phyloP scores from a whole-genome alignment of 495 filamentous ascomycete genomes.

The Poronia punctata region DNA sequence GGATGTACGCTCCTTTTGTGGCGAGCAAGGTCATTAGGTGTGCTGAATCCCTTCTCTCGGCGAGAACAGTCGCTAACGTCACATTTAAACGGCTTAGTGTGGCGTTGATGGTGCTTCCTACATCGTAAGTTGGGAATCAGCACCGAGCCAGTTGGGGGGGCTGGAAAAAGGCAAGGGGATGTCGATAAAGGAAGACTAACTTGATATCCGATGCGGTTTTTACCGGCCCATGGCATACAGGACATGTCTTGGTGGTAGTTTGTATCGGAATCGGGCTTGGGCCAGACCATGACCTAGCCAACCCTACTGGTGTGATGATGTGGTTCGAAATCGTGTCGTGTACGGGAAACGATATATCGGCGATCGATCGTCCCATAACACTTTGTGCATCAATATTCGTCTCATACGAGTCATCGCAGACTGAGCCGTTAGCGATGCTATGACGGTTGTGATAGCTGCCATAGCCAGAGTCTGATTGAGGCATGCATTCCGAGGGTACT shows the following conservation, averaged over 20 bases:
- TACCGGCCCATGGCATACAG: slow-evolving; percentile 25
- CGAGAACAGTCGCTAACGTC: slow-evolving; percentile 51
- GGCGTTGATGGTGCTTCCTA: slow-evolving; percentile 78
- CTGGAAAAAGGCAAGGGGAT: background rate
- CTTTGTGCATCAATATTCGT: slow-evolving; percentile 32
- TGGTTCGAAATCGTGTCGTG: background rate
- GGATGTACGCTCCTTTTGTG: slow-evolving; percentile 67
- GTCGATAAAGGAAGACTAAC: slow-evolving; percentile 21
- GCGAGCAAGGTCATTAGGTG: slow-evolving; percentile 70
- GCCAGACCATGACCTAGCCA: slow-evolving; percentile 8
- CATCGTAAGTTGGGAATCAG: slow-evolving; percentile 2
- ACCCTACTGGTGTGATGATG: background rate
- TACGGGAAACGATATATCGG: slow-evolving; percentile 4
- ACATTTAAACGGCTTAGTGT: slow-evolving; percentile 69
- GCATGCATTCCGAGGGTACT: slow-evolving; percentile 43
- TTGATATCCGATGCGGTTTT: slow-evolving; percentile 47
- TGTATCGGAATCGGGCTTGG: slow-evolving; percentile 10
- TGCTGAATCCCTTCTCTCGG: slow-evolving; percentile 62
- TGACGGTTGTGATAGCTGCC: slow-evolving; percentile 35
- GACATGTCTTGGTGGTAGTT: slow-evolving; percentile 20
- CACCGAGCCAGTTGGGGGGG: too few relatives aligned
- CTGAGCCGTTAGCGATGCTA: slow-evolving; percentile 41
- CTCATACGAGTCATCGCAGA: slow-evolving; percentile 33
- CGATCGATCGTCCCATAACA: slow-evolving; percentile 23
- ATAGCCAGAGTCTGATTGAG: slow-evolving; percentile 57